Base-by-base conservation (phyloP, 805 yeast genomes). In the Metschnikowia cerradonensis region DNA sequence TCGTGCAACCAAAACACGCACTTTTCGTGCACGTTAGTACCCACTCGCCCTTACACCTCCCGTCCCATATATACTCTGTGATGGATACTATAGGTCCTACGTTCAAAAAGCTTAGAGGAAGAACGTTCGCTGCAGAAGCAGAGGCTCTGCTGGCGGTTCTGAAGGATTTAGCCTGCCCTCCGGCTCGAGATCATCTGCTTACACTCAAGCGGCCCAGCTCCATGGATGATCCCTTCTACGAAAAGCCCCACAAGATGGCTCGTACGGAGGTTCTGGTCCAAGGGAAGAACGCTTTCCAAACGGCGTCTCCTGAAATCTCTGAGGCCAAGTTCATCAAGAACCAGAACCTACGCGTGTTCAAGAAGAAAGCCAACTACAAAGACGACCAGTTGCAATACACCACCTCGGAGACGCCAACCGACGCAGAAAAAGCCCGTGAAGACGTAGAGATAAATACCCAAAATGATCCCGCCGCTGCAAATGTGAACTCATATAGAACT, bases 181-280 rank as follows among this genome's bases (percentile, higher is more conserved):
- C 47, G n/a, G 26, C 40, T 36, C 47, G 39, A 35, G 40, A 44
- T 31, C 47, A 44, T 26, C 33, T 34, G 19, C 45, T 52, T 22
- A 33, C 39, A 23, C 52, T 48, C 34, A 54, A 51, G 32, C 58
- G 61, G 22, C 52, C 49, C 8, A 50, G 52, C 31, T 51, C 56
- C 20, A 62, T 56, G 14, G 68, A 64, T 37, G 67, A 67, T 48
- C 72, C 72, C 5, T 67, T 67, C 52, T 58, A 61, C 42, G 72
- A 67, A 45, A 47, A 45, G 39, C 49, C 50, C 26, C 54, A 52
- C 50, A 65, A 49, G 33, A 39, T 15, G 13, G 19, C 50, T 15
- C 52, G 52, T 8, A 45, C 48, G 15, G 54, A 42, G 26, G 20
- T 15, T 20, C 42, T 36, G 7, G 32, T n/a, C 8, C 15, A 42